Evolutionary conservation across 306 rosid species (phyloP), one percentile per base, ranked within the genome.

Genomic region (Vicia faba): DNA sequence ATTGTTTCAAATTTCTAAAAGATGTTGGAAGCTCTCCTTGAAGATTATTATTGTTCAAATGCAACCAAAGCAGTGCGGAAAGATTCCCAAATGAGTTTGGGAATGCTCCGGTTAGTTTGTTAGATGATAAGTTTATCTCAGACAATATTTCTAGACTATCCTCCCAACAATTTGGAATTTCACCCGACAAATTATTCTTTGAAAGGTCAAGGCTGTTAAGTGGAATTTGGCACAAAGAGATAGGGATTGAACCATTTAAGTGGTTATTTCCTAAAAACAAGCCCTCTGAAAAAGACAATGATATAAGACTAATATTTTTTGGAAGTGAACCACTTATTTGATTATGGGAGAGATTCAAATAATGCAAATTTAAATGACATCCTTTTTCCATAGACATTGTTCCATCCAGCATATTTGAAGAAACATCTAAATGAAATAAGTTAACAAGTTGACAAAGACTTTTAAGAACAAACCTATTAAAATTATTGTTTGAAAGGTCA

Each of bases 181-280:
- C 29, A 11, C 80, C 75, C 9, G 68, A 14, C 5, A 80, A 8
- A 6, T 54, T 60, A 33, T 80, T 80, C 11, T 18, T 6, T 2
- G 80, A 75, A 20, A 71, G 61, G 29, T 61, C 76, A 48, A 71
- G 69, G 3, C 0, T 10, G 0, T 0, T 0, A 31, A 71, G 1
- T 11, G n/a, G n/a, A n/a, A n/a, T n/a, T n/a, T 61, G 62, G 9
- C 76, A 71, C 19, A 71, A 11, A 10, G 76, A 61, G 9, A 25
- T 15, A 11, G 76, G 70, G 14, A 72, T 50, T 4, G 76, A 72
- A 38, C 64, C 76, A 61, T 39, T 72, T 38, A 72, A 50, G 11
- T n/a, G 20, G 76, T 62, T 72, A 35, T 60, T n/a, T n/a, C n/a
- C n/a, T n/a, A n/a, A n/a, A n/a, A n/a, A n/a, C n/a, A n/a, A n/a